phyloP scores from a whole-genome alignment of 2,329 filamentous ascomycete species.

The Botrytis galanthina region DNA sequence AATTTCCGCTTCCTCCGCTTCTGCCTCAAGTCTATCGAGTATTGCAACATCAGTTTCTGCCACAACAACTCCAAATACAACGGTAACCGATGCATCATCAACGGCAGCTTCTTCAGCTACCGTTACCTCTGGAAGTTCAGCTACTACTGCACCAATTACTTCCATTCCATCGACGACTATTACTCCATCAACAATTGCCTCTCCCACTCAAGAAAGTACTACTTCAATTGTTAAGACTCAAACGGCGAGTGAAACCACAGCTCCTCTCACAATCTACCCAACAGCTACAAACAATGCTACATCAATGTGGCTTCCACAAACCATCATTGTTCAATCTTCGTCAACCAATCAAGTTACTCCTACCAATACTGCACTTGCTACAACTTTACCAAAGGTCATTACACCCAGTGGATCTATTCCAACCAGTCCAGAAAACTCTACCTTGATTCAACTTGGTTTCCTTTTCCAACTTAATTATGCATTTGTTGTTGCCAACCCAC shows the following conservation, averaged over 20 bases:
- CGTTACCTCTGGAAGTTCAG: conserved; percentile 6
- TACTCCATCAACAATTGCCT: conserved; percentile 20
- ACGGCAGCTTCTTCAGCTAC: conserved; percentile 16
- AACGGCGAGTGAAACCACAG: conserved; percentile 15
- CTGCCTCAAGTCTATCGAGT: conserved; percentile 6
- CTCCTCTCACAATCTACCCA: conserved; percentile 27
- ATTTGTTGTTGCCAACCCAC: conserved; percentile 70
- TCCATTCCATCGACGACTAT: conserved; percentile 11
- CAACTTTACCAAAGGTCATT: conserved; percentile 35
- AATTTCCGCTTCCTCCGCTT: not conserved
- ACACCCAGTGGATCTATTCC: conserved; percentile 30
- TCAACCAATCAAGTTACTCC: conserved; percentile 25
- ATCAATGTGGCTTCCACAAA: conserved; percentile 30
- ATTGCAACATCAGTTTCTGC: conserved; percentile 9
- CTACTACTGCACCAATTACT: conserved; percentile 7
- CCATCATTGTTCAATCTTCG: conserved; percentile 29
- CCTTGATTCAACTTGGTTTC: conserved; percentile 83
- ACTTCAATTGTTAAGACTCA: conserved; percentile 11
- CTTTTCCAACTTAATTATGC: conserved; percentile 75
- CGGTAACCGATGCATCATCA: conserved; percentile 12
- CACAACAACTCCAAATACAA: conserved; percentile 9
- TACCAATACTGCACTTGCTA: conserved; percentile 31
- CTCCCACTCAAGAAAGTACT: not conserved
- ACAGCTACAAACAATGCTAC: conserved; percentile 33
- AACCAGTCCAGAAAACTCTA: conserved; percentile 53